Conservation (phyloP, 176 grass and related monocot genomes). For the Aechmea fasciata region DNA sequence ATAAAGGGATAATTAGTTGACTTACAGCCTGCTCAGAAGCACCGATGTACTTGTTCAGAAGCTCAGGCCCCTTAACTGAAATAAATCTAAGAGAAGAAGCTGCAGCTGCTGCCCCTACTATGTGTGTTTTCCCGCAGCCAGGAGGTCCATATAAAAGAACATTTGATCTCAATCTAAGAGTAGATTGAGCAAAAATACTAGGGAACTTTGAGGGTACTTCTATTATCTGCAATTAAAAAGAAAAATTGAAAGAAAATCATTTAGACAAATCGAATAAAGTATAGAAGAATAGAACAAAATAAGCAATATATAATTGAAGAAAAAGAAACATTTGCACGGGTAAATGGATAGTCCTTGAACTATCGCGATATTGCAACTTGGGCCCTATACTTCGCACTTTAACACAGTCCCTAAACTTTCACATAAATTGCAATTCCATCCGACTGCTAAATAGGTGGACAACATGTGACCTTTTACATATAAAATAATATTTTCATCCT, state of each 20-base stretch:
- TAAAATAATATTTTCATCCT: too few relatives aligned
- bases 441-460: too few relatives aligned
- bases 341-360: neutral
- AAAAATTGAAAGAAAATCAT: constrained; percentile 21
- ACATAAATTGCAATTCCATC: too few relatives aligned
- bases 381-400: too few relatives aligned
- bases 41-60: constrained; percentile 95
- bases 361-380: too few relatives aligned
- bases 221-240: constrained; percentile 51
- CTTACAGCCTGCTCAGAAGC: constrained; percentile 94
- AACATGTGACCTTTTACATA: too few relatives aligned
- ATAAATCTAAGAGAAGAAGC: constrained; percentile 93
- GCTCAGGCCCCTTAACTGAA: constrained; percentile 84
- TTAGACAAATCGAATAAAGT: constrained; percentile 4
- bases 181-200: constrained; percentile 68
- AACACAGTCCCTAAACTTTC: too few relatives aligned
- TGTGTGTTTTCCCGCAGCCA: constrained; percentile 92
- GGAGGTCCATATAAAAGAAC: constrained; percentile 90
- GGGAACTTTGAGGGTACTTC: constrained; percentile 90
- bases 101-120: constrained; percentile 80
- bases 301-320: neutral
- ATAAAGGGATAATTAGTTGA: constrained; percentile 18
- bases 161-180: constrained; percentile 80
- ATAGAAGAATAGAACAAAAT: constrained; percentile 17
- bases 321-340: neutral